Percentiles rank a stretch among this genome's conserved stretches.
These are phyloP conservation scores for Fraxinus americana DNA, from an alignment of 257 asterid genomes.

Conservation along the genomic window DNA sequence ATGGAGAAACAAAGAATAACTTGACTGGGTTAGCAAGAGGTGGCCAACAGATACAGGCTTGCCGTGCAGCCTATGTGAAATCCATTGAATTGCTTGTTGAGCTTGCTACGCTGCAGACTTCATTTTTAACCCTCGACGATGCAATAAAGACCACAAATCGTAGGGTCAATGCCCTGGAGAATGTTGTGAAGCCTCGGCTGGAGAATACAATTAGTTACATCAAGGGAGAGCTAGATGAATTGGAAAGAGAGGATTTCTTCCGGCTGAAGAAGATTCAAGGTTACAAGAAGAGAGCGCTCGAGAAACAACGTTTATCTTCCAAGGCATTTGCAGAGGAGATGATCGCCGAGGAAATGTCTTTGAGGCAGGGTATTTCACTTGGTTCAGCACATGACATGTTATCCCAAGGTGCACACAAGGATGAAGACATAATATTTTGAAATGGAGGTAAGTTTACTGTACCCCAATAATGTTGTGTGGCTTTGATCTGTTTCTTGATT, in stretches of 20 bases:
- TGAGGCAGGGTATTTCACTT: neutral
- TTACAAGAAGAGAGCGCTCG: neutral
- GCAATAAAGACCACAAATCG: slow-evolving; percentile 11
- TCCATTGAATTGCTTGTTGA: slow-evolving; percentile 2
- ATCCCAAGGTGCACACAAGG: neutral
- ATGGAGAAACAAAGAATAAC: slow-evolving; percentile 8
- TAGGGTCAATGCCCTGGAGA: slow-evolving; percentile 1
- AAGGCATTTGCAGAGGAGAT: neutral
- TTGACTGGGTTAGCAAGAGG: slow-evolving; percentile 7
- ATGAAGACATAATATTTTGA: slow-evolving; percentile 9
- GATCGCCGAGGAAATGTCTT: neutral
- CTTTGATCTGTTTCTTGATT: neutral
- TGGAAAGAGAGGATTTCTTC: slow-evolving; percentile 5
- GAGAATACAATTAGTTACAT: slow-evolving; percentile 3
- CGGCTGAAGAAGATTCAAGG: slow-evolving; percentile 7
- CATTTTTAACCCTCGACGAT: slow-evolving; percentile 2
- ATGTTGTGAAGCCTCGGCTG: neutral
- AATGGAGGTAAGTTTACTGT: neutral
- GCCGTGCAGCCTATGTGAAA: slow-evolving; percentile 5
- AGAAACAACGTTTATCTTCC: neutral
- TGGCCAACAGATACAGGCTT: slow-evolving; percentile 5
- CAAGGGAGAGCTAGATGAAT: neutral
- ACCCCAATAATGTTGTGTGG: neutral
- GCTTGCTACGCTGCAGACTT: slow-evolving; percentile 1
- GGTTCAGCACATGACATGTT: neutral